A percentile compares a stretch with the other conserved stretches of the same genome.
These are phyloP conservation scores for Penicillium fimorum DNA, from an alignment of 495 filamentous ascomycete genomes.

Conservation along the genomic window DNA sequence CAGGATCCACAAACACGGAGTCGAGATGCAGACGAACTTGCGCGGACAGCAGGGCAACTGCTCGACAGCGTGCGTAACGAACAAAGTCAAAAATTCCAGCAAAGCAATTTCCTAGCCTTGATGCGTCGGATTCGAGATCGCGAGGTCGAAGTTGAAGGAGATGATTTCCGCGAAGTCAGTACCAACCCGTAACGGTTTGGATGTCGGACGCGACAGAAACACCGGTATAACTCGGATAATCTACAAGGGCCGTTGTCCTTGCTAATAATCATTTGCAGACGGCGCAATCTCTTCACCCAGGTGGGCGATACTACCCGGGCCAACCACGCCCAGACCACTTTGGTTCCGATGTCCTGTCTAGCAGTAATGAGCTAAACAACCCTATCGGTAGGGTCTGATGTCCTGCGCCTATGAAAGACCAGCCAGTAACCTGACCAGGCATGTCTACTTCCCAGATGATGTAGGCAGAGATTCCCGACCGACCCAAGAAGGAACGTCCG, in stretches of 20 bases:
- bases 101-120: constrained; percentile 72
- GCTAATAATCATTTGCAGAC: constrained; percentile 40
- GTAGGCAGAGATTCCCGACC: constrained; percentile 7
- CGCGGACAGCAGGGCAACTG: constrained; percentile 66
- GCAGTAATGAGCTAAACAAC: constrained; percentile 24
- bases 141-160: constrained; percentile 53
- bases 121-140: constrained; percentile 65
- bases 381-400: constrained; percentile 9
- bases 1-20: constrained; percentile 22
- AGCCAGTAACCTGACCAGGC: constrained; percentile 20
- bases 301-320: constrained; percentile 48
- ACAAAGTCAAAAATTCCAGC: constrained; percentile 67
- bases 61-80: constrained; percentile 69
- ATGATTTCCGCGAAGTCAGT: constrained; percentile 58
- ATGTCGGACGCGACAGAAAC: constrained; percentile 41
- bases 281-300: constrained; percentile 51
- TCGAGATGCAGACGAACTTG: constrained; percentile 63
- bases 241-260: constrained; percentile 32
- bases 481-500: constrained; percentile 18
- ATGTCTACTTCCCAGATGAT: constrained; percentile 12
- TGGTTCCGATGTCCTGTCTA: constrained; percentile 3
- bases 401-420: constrained; percentile 9
- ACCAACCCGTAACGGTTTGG: constrained; percentile 40
- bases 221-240: constrained; percentile 39
- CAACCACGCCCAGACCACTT: constrained; percentile 17